phyloP scores from a whole-genome alignment of 2,329 filamentous ascomycete species.

The Colletotrichum chlorophyti region DNA sequence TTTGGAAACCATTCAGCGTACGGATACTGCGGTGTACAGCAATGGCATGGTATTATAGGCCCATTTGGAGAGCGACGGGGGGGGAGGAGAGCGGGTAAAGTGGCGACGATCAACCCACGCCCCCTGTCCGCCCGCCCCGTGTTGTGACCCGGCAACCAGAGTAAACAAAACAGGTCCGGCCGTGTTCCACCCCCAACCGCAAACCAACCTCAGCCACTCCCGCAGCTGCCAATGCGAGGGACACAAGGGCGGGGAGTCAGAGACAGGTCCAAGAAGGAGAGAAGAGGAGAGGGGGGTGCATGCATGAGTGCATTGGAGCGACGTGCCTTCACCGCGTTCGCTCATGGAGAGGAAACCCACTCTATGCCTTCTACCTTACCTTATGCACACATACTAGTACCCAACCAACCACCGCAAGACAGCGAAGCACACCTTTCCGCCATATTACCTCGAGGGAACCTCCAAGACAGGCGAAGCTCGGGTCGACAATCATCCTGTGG shows the following conservation, averaged over 20 bases:
- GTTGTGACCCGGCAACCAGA: slow-evolving; percentile 15
- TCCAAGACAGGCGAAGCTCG: too few relatives aligned
- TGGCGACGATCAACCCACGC: background rate
- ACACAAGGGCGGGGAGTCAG: slow-evolving; percentile 21
- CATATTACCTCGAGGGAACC: too few relatives aligned
- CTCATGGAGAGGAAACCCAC: too few relatives aligned
- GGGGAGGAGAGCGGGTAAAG: background rate
- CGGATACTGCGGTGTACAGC: too few relatives aligned
- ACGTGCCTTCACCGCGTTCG: too few relatives aligned
- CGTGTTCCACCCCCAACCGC: background rate
- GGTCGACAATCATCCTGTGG: too few relatives aligned
- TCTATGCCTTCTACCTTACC: background rate
- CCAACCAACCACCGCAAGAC: slow-evolving; percentile 28
- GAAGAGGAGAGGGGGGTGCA: too few relatives aligned
- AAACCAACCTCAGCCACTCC: slow-evolving; percentile 19
- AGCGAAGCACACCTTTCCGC: slow-evolving; percentile 27
- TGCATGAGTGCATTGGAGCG: too few relatives aligned
- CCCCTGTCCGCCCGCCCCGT: background rate
- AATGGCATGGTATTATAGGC: too few relatives aligned
- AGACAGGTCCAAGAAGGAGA: too few relatives aligned
- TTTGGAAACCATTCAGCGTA: too few relatives aligned
- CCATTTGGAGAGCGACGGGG: too few relatives aligned
- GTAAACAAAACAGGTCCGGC: slow-evolving; percentile 19
- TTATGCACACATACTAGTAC: background rate
- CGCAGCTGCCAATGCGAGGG: slow-evolving; percentile 15